These are phyloP conservation scores for Penicillium canescens DNA, from an alignment of 495 filamentous ascomycete species.

Conservation along the genomic window DNA sequence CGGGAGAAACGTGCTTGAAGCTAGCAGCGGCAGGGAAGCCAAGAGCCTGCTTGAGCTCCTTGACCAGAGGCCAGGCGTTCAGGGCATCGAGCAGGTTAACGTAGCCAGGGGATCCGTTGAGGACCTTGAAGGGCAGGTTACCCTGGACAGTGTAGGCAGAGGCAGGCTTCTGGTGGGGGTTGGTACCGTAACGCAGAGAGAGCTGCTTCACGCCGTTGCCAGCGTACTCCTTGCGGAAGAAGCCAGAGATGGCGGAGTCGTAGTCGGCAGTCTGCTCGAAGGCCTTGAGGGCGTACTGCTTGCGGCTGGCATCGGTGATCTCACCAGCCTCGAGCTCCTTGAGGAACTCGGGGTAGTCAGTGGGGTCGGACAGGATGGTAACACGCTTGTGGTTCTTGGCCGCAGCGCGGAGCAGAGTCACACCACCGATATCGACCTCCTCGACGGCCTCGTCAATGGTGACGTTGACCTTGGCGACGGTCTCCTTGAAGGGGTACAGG, in stretches of 20 bases:
- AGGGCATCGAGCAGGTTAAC: conserved; percentile 96
- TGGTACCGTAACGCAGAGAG: conserved; percentile 88
- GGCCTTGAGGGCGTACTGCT: conserved; percentile 89
- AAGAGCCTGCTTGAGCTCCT: conserved; percentile 89
- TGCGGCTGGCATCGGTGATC: conserved; percentile 77
- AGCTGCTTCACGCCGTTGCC: conserved; percentile 80
- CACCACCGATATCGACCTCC: conserved; percentile 97
- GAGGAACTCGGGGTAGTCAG: conserved; percentile 91
- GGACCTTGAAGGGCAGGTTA: conserved; percentile 90
- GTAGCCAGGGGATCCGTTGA: conserved; percentile 90
- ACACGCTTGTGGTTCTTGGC: conserved; percentile 97
- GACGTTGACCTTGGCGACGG: conserved; percentile 93
- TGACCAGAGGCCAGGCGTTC: conserved; percentile 95
- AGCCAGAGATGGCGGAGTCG: conserved; percentile 88
- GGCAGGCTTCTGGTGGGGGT: conserved; percentile 97
- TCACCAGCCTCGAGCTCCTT: conserved; percentile 85
- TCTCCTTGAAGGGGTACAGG: conserved; percentile 97
- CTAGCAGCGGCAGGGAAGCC: conserved; percentile 90
- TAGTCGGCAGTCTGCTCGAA: conserved; percentile 99
- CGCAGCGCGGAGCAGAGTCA: conserved; percentile 92
- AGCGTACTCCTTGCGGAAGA: conserved; percentile 96
- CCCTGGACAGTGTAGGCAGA: conserved; percentile 72
- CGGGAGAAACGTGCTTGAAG: conserved; percentile 99
- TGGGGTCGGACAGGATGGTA: conserved; percentile 89
- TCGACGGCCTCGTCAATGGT: conserved; percentile 95